Evolutionary conservation across 768 basidiomycete genomes (phyloP), one percentile per base, ranked within the genome.

Genomic region (Zangia roseola): DNA sequence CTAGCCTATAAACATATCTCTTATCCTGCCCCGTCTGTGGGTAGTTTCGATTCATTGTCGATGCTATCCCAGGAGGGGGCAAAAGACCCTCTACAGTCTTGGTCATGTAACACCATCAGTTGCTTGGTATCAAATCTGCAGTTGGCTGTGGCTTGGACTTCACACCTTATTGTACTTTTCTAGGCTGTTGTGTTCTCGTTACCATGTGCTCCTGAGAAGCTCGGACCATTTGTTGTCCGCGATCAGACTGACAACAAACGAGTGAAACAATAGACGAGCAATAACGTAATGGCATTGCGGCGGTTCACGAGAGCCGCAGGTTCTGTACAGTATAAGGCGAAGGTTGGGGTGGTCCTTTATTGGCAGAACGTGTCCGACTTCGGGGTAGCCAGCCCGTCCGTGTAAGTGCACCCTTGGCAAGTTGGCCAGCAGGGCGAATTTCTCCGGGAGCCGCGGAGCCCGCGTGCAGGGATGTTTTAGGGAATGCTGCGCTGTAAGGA

Each of bases 371-470:
- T 42, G 39, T 40, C 20, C 59, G 62, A 23, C 59, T 53, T 51
- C 41, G 54, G 28, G 65, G 57, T n/a, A 59, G 34, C 58, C 65
- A 56, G 21, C 58, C 41, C 26, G 55, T 50, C 42, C 67, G 67
- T 43, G 73, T 73, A 37, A 83, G 71, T 19, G 71, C 71, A 39
- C 83, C 86, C 57, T 75, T 76, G 25, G 81, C 77, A 9, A 87
- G 62, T 41, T 72, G 71, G 37, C 85, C 66, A 10, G 79, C 80
- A 37, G 79, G 74, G 35, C 77, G 74, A 23, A 72, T 74, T 40
- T 86, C 84, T 34, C 83, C 83, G 0, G 80, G 79, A 16, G 74
- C 68, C 19, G 76, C 76, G 52, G 81, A 76, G 26, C 86, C 86
- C 24, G 83, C 82, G 49, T 61, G 73, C 21, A 45, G 25, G 25